Percentiles rank a stretch among this genome's conserved stretches.
phyloP scores from a whole-genome alignment of 306 rosid species.

The Comarum palustre region DNA sequence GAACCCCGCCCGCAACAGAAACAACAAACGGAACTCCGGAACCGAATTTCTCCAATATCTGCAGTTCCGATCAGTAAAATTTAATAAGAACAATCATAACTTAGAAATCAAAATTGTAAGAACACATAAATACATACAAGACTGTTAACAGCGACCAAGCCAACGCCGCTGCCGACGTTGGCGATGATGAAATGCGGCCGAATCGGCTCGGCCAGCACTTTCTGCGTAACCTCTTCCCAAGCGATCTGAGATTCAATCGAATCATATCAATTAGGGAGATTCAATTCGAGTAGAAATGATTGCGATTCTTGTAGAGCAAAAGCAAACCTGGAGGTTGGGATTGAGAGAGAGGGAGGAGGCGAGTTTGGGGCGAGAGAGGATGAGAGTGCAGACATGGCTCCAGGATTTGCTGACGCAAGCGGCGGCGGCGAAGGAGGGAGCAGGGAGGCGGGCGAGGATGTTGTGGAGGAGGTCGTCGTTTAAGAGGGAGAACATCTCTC shows the following conservation, averaged over 20 bases:
- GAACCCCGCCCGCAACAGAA: constrained; percentile 48
- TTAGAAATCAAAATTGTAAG: too few relatives aligned
- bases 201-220: constrained; percentile 66
- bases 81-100: not conserved
- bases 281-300: not conserved
- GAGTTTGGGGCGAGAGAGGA: constrained; percentile 62
- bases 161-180: constrained; percentile 50
- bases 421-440: constrained; percentile 58
- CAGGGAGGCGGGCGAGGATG: constrained; percentile 46
- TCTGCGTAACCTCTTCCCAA: constrained; percentile 50
- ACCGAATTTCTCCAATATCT: constrained; percentile 51
- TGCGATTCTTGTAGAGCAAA: not conserved
- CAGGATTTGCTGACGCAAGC: constrained; percentile 62
- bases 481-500: not conserved
- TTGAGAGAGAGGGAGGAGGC: constrained; percentile 68
- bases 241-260: constrained; percentile 37
- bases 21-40: constrained; percentile 44
- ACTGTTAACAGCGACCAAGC: constrained; percentile 20
- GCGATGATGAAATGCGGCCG: constrained; percentile 65
- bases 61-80: not conserved
- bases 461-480: constrained; percentile 36
- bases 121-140: constrained; percentile 40
- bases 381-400: constrained; percentile 44
- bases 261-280: not conserved
- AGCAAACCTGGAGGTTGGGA: constrained; percentile 26